Conservation (phyloP, 345 rosid genomes). For the Citrus cavaleriei region DNA sequence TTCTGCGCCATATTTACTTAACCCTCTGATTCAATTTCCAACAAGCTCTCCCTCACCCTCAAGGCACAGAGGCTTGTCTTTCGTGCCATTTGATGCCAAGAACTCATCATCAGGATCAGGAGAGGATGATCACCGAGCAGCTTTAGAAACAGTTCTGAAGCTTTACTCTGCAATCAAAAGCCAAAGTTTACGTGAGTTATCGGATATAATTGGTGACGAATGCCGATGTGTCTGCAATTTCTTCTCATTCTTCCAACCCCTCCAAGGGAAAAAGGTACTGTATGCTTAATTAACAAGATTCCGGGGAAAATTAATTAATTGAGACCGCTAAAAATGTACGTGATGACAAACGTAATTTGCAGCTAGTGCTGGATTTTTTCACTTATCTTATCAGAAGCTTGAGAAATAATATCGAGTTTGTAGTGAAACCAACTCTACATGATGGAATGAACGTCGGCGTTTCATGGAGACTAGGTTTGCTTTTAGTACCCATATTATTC, state of each 20-base stretch:
- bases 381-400: conserved; percentile 39
- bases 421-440: conserved; percentile 47
- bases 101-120: conserved; percentile 9
- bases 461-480: conserved; percentile 62
- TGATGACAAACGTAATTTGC: conserved; percentile 12
- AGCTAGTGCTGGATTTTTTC: conserved; percentile 79
- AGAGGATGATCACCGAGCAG: conserved; percentile 43
- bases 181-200: conserved; percentile 38
- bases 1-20: background rate
- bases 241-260: conserved; percentile 38
- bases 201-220: conserved; percentile 66
- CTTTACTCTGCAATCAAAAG: conserved; percentile 50
- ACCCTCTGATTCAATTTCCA: conserved; percentile 2
- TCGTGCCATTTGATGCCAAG: conserved; percentile 17
- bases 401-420: conserved; percentile 55
- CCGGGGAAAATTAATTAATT: no score
- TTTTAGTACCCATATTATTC: background rate
- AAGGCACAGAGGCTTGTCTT: background rate
- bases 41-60: conserved; percentile 5
- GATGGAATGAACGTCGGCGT: conserved; percentile 71
- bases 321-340: background rate
- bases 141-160: conserved; percentile 57
- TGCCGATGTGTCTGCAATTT: conserved; percentile 66
- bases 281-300: background rate
- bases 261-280: conserved; percentile 73